Evolutionary conservation across 1,284 basidiomycete genomes (phyloP).

Genomic region (Microbotryum violaceum): DNA sequence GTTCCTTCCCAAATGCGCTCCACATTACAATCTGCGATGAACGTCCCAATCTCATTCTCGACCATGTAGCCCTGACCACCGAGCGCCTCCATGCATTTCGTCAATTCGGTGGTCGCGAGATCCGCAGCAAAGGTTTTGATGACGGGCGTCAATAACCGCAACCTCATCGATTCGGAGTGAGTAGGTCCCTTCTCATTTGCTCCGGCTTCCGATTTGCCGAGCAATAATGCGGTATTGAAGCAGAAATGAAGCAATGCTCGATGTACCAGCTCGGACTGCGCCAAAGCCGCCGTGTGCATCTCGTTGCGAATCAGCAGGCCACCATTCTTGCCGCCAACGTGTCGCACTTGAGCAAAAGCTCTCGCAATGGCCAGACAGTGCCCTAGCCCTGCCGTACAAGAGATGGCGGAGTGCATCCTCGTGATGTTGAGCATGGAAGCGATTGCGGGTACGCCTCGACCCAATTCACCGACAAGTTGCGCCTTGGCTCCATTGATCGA

Average conservation of each 20-base stretch:
- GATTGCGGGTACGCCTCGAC: constrained; percentile 62
- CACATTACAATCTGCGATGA: constrained; percentile 59
- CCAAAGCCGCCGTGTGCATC: constrained; percentile 53
- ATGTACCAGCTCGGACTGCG: constrained; percentile 54
- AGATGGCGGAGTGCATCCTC: constrained; percentile 59
- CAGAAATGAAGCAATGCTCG: constrained; percentile 57
- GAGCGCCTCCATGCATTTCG: constrained; percentile 64
- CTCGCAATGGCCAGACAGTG: constrained; percentile 58
- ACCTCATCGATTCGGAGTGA: constrained; percentile 48
- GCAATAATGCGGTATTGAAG: constrained; percentile 51
- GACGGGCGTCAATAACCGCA: constrained; percentile 62
- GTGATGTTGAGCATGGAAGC: constrained; percentile 68
- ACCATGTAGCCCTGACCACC: constrained; percentile 74
- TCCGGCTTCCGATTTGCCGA: constrained; percentile 58
- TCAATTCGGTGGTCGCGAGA: constrained; percentile 56
- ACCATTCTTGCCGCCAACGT: constrained; percentile 46
- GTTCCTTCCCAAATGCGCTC: constrained; percentile 72
- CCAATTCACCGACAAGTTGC: constrained; percentile 56
- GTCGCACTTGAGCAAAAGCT: constrained; percentile 54
- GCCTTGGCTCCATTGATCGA: constrained; percentile 55
- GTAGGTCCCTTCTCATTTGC: constrained; percentile 40
- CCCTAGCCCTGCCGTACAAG: constrained; percentile 54
- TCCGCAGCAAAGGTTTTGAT: constrained; percentile 65
- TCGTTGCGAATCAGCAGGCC: constrained; percentile 45
- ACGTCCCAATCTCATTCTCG: constrained; percentile 47